Evolutionary conservation across 495 filamentous ascomycete genomes (phyloP).

Genomic region (Lineolata rhizophorae): DNA sequence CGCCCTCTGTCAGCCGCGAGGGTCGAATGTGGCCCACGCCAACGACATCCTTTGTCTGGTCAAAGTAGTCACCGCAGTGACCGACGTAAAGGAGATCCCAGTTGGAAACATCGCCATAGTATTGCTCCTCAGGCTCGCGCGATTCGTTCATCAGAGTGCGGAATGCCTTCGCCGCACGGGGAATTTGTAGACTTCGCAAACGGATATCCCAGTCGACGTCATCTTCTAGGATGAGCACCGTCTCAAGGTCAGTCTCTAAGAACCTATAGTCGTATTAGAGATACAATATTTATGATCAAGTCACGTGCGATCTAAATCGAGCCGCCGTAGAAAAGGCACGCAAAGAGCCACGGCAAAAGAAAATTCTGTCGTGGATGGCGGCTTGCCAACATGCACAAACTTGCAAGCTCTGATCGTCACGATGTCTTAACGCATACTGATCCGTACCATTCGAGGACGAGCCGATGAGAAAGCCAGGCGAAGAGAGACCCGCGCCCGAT

Average conservation of each 20-base stretch:
- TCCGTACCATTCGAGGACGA: no score
- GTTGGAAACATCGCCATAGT: slow-evolving; percentile 10
- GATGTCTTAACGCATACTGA: no score
- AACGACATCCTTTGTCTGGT: slow-evolving; percentile 4
- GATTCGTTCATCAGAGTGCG: slow-evolving; percentile 2
- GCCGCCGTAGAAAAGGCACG: slow-evolving; percentile 13
- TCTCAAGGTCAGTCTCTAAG: slow-evolving; percentile 20
- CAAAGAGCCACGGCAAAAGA: no score
- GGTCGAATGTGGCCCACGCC: no score
- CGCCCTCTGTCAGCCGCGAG: no score
- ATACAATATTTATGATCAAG: slow-evolving; percentile 11
- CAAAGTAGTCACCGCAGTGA: slow-evolving; percentile 19
- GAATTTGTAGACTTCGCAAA: slow-evolving; percentile 15
- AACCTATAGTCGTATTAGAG: no score
- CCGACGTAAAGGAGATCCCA: slow-evolving; percentile 24
- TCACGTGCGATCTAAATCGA: slow-evolving; percentile 14
- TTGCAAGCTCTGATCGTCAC: no score
- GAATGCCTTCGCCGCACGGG: slow-evolving; percentile 12
- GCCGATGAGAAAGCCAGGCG: no score
- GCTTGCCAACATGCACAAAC: no score
- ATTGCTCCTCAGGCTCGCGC: slow-evolving; percentile 6
- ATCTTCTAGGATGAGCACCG: slow-evolving; percentile 24
- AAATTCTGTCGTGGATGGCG: no score
- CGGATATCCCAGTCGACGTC: slow-evolving; percentile 25
- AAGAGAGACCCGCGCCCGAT: no score